Percentiles rank a stretch among this genome's conserved stretches.
Evolutionary conservation across 108 stramenopile genomes (phyloP).

Genomic region (Cyclotella choctawhatcheeana): DNA sequence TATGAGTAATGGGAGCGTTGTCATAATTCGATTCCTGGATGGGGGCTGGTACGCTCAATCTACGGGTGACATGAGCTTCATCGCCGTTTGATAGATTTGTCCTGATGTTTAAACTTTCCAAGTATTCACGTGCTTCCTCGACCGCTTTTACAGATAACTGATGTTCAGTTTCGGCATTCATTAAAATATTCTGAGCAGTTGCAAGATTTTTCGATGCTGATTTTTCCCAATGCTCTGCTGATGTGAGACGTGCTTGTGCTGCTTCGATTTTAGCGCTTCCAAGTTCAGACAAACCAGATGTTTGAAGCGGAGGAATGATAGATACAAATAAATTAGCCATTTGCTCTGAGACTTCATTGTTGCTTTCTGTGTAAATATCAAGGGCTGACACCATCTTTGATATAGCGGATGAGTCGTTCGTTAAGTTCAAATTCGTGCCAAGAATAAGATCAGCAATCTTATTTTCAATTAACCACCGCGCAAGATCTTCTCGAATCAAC

Average conservation of each 20-base stretch:
- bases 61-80: too few species aligned
- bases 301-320: neutral
- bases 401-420: neutral
- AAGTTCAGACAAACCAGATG: neutral
- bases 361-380: neutral
- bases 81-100: neutral
- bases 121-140: conserved; percentile 6
- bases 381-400: neutral
- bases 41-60: too few species aligned
- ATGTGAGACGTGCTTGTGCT: neutral
- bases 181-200: conserved; percentile 8
- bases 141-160: neutral
- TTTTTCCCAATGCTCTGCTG: conserved; percentile 1
- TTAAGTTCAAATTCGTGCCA: neutral
- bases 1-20: too few species aligned
- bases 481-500: neutral
- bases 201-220: neutral
- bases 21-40: too few species aligned
- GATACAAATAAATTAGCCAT: conserved; percentile 6
- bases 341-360: neutral
- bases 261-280: neutral
- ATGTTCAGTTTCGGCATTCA: conserved; percentile 1
- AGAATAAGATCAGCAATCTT: conserved; percentile 1
- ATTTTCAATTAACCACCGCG: neutral
- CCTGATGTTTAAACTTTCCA: neutral